Conservation (phyloP, 306 rosid genomes). For the Cercis canadensis region DNA sequence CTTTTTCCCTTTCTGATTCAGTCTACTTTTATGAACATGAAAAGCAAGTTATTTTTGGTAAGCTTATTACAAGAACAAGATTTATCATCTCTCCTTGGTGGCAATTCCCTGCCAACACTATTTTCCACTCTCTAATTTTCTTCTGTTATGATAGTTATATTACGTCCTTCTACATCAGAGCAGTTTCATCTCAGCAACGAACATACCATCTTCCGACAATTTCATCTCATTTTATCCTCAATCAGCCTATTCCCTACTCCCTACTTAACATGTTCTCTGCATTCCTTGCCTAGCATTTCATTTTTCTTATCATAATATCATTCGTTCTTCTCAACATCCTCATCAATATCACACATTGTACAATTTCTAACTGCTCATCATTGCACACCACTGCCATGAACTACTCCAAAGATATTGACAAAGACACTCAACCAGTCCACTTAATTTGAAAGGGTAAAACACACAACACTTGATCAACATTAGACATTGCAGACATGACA, state of each 20-base stretch:
- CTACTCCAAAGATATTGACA: too few species aligned
- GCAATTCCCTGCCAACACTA: constrained; percentile 16
- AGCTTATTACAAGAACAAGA: constrained; percentile 15
- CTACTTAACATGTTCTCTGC: too few species aligned
- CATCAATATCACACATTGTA: constrained; percentile 15
- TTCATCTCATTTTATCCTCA: constrained; percentile 2
- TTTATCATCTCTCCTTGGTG: constrained; percentile 9
- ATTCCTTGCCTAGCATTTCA: too few species aligned
- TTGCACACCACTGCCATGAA: constrained; percentile 20
- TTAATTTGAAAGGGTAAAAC: too few species aligned
- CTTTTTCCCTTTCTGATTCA: constrained; percentile 1
- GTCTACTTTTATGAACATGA: constrained; percentile 19
- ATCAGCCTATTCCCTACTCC: constrained; percentile 5
- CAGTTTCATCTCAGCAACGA: constrained; percentile 1
- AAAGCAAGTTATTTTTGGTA: constrained; percentile 12
- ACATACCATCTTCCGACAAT: background rate
- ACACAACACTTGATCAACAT: too few species aligned
- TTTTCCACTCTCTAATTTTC: background rate
- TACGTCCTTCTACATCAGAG: background rate
- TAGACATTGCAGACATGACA: too few species aligned
- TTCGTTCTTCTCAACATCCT: background rate
- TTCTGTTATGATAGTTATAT: background rate
- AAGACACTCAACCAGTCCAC: too few species aligned
- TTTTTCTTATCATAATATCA: too few species aligned
- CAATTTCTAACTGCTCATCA: constrained; percentile 19